A percentile compares a stretch with the other conserved stretches of the same genome.
Conservation (phyloP, 305 asterid species). For the Solanum aculeatissimum region DNA sequence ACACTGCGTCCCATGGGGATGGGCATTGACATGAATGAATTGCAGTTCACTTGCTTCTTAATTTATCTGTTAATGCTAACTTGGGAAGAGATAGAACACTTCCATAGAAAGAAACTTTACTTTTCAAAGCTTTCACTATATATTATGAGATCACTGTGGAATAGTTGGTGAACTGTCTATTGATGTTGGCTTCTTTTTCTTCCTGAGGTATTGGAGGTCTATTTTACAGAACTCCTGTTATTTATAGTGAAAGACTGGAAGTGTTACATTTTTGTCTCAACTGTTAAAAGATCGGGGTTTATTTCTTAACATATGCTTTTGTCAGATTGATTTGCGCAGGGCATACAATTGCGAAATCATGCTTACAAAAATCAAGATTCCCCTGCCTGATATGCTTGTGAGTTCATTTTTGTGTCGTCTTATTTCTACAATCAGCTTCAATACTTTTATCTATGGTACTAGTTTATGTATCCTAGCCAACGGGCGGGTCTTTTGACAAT, state of each 20-base stretch:
- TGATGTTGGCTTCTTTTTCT: background rate
- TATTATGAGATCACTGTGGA: background rate
- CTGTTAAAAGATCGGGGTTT: background rate
- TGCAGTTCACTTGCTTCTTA: background rate
- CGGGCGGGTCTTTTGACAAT: background rate
- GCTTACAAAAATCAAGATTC: constrained; percentile 94
- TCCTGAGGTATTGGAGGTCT: background rate
- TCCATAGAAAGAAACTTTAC: background rate
- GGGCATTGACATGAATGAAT: background rate
- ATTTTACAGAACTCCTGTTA: background rate
- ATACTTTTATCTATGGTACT: background rate
- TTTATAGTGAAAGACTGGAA: background rate
- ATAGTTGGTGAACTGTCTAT: background rate
- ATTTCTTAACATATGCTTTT: constrained; percentile 3
- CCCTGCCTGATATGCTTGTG: constrained; percentile 91
- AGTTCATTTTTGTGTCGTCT: constrained; percentile 25
- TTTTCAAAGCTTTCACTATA: background rate
- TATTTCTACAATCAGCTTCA: background rate
- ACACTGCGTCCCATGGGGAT: background rate
- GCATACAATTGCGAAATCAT: constrained; percentile 98
- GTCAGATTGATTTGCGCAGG: constrained; percentile 87
- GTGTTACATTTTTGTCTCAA: background rate
- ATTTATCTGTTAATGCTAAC: background rate
- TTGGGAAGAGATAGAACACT: background rate
- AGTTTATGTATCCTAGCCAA: background rate